These are phyloP conservation scores for Arthroderma uncinatum DNA, from an alignment of 2,329 filamentous ascomycete genomes.

Conservation along the genomic window DNA sequence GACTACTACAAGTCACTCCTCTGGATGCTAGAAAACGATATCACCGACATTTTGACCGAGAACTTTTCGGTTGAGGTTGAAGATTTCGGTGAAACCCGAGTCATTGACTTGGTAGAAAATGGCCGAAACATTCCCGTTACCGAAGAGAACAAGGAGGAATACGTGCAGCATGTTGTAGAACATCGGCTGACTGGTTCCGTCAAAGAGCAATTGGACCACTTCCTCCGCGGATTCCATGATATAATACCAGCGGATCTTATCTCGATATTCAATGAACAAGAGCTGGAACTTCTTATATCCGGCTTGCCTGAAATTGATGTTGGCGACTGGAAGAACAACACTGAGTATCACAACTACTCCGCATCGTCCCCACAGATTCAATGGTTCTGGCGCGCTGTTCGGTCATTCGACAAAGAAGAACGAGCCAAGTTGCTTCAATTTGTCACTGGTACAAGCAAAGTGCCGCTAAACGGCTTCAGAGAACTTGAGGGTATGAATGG, in stretches of 20 bases:
- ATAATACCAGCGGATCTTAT: constrained; percentile 92
- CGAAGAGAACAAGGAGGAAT: constrained; percentile 97
- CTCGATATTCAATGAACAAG: constrained; percentile 96
- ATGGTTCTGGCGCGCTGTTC: constrained; percentile 98
- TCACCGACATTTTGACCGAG: constrained; percentile 93
- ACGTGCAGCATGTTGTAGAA: constrained; percentile 87
- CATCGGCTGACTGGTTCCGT: constrained; percentile 87
- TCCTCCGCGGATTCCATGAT: constrained; percentile 93
- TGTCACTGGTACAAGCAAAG: constrained; percentile 95
- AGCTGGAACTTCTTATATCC: constrained; percentile 90
- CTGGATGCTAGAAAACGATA: constrained; percentile 98
- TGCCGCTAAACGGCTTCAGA: constrained; percentile 96
- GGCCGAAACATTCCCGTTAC: constrained; percentile 89
- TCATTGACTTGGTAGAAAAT: constrained; percentile 75
- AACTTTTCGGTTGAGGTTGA: constrained; percentile 92
- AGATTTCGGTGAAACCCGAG: constrained; percentile 79
- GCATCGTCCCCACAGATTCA: constrained; percentile 92
- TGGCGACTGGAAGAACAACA: constrained; percentile 98
- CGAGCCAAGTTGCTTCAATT: constrained; percentile 94
- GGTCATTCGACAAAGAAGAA: constrained; percentile 98
- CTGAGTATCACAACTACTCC: constrained; percentile 96
- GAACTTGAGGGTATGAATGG: constrained; percentile 99
- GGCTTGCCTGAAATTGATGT: constrained; percentile 94
- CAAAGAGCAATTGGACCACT: constrained; percentile 85
- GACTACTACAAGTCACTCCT: constrained; percentile 98